phyloP scores from a whole-genome alignment of 805 yeast species.

The Candida germanica region DNA sequence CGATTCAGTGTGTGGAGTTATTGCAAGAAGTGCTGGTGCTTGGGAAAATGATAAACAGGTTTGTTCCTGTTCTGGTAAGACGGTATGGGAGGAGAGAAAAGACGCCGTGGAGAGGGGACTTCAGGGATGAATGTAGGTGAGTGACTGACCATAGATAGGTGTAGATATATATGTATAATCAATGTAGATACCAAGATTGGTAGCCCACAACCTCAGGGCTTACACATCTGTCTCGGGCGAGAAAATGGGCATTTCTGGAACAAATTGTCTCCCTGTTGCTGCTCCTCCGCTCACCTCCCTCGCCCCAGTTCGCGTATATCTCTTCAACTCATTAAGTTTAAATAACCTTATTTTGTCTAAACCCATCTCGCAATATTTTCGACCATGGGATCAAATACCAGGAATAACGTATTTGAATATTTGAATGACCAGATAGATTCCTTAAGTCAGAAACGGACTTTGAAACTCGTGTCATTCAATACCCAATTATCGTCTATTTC shows the following conservation, averaged over 20 bases:
- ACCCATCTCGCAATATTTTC: too few species aligned
- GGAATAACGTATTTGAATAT: conserved; percentile 10
- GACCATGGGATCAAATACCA: neutral
- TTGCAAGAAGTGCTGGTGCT: conserved; percentile 94
- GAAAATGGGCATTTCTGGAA: too few species aligned
- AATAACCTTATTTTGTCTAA: too few species aligned
- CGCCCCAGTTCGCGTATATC: too few species aligned
- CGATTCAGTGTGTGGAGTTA: conserved; percentile 70
- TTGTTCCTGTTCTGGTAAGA: conserved; percentile 92
- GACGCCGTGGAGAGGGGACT: conserved; percentile 67
- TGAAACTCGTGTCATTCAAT: conserved; percentile 18
- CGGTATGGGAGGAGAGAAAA: conserved; percentile 89
- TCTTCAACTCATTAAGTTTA: too few species aligned
- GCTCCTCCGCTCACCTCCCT: too few species aligned
- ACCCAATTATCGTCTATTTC: conserved; percentile 9
- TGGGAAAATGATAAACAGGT: conserved; percentile 96
- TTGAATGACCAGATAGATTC: conserved; percentile 24
- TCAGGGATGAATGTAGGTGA: conserved; percentile 6
- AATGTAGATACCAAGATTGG: too few species aligned
- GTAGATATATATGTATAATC: too few species aligned
- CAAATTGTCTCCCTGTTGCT: too few species aligned
- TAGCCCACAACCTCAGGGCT: too few species aligned
- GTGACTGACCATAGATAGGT: too few species aligned
- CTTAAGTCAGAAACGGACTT: conserved; percentile 17
- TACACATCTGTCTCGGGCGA: too few species aligned